Conservation (phyloP, 2,329 filamentous ascomycete genomes). For the Pseudocercospora musae region DNA sequence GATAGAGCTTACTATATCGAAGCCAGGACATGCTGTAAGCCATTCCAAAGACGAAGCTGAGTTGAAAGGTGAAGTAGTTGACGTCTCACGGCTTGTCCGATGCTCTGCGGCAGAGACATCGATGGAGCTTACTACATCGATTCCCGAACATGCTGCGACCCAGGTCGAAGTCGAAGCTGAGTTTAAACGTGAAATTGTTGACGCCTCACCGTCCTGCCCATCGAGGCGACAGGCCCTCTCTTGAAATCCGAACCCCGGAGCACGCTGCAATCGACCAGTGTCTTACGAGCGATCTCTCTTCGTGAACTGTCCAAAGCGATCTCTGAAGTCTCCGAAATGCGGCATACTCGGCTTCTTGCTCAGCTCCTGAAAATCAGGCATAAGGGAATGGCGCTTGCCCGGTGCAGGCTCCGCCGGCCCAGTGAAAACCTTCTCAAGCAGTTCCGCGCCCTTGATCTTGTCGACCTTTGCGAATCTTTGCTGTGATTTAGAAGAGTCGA, state of each 20-base stretch:
- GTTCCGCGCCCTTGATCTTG: conserved; percentile 77
- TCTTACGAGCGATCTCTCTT: conserved; percentile 24
- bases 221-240: no score
- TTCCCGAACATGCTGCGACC: background rate
- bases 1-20: background rate
- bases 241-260: background rate
- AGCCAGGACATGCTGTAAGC: background rate
- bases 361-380: conserved; percentile 24
- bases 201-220: no score
- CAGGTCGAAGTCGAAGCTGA: no score
- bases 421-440: conserved; percentile 75
- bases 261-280: background rate
- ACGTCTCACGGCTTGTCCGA: no score
- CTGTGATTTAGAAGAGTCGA: conserved; percentile 83
- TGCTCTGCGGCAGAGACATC: background rate
- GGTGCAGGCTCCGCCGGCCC: conserved; percentile 9
- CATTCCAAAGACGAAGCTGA: no score
- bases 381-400: conserved; percentile 19
- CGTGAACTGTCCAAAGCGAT: conserved; percentile 24
- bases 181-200: no score
- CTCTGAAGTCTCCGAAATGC: conserved; percentile 24
- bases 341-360: conserved; percentile 26
- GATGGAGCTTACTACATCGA: background rate
- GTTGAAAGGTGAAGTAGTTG: no score
- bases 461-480: conserved; percentile 94